Evolutionary conservation across 2,329 filamentous ascomycete genomes (phyloP), one percentile per base, ranked within the genome.

Genomic region (Paecilomyces dactylethromorphus): DNA sequence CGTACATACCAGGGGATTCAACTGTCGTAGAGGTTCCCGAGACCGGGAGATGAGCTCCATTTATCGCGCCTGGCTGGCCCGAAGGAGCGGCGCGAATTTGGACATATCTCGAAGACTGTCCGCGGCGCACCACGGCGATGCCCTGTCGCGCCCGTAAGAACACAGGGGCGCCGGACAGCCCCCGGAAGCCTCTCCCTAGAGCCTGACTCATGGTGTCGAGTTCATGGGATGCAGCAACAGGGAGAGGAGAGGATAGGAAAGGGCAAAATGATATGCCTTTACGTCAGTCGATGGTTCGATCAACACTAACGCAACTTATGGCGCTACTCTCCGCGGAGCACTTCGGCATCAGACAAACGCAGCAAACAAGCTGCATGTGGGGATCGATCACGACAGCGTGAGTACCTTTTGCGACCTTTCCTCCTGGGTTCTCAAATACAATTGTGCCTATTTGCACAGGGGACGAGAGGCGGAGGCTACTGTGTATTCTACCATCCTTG

Each of bases 31-130:
- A 65, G n/a, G 74, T 74, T 59, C 64, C 69, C 29, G 69, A 69
- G 58, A 75, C 65, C 52, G 74, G 72, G 49, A 76, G 64, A 60
- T 71, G 64, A 58, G 70, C 71, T 33, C 74, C 73, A 60, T 73
- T 74, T 55, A 73, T 68, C 32, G 70, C 66, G 56, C 63, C 67
- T 52, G 71, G 68, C 56, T 75, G 70, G 53, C 70, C 73, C 56
- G 74, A 71, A 3, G 76, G 73, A 49, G 77, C 72, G 35, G 77
- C 73, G 65, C 76, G 77, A 66, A 79, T 74, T 60, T 78, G 76
- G 56, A 79, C 67, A 62, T 67, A 71, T 71, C 74, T 73, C 58
- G 73, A 63, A 59, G 69, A 67, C 56, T 54, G 60, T 60, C 49
- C 58, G 57, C 65, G 64, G 58, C 67, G 68, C 53, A 63, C 60